Base-by-base conservation (phyloP, 768 basidiomycete species). In the Rhodotorula taiwanensis region DNA sequence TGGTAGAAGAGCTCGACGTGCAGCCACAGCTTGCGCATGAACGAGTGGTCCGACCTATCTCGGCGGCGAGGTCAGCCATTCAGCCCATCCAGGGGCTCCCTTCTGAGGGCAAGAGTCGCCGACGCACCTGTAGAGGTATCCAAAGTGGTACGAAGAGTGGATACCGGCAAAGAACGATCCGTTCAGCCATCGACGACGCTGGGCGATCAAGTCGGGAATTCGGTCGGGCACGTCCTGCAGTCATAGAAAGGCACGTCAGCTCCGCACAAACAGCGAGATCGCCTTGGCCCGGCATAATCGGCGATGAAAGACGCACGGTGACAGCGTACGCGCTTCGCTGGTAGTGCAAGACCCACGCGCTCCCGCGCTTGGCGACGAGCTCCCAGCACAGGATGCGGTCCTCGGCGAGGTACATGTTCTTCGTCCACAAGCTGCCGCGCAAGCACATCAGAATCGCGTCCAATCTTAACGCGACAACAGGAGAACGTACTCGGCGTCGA, bases 141-240 rank as follows among this genome's bases (percentile, higher is more conserved):
- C 85, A 76, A 99, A 98, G 74, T 98, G 89, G 68, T 92, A 80
- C 7, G 84, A 87, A 60, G 86, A 85, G 77, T 98, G 92, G 21
- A 98, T 84, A 0, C 88, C 89, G 15, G 93, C 95, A 76, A 99
- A 99, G 84, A 99, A 98, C 6, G 90, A 93, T 20, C 94, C 72
- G 75, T 97, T 97, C 31, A 99, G 81, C 94, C 94, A 98, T 44
- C 93, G 86, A 42, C 94, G 83, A 54, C 94, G 86, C 74, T 98
- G 94, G 0, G 89, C 89, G 71, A 99, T 90, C 64, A 98, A 77
- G 75, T 97, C 94, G 0, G 94, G 89, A 23, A 94, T 47, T 2
- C 43, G 45, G 34, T 71, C 64, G 7, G 62, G 63, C 0, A 59
- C 53, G 53, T 72, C 67, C 60, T 55, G 60, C 53, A 54, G 60